Percentiles rank a stretch among this genome's conserved stretches.
These are phyloP conservation scores for Iris macrosiphon DNA, from an alignment of 106 monocot genomes.

Conservation along the genomic window DNA sequence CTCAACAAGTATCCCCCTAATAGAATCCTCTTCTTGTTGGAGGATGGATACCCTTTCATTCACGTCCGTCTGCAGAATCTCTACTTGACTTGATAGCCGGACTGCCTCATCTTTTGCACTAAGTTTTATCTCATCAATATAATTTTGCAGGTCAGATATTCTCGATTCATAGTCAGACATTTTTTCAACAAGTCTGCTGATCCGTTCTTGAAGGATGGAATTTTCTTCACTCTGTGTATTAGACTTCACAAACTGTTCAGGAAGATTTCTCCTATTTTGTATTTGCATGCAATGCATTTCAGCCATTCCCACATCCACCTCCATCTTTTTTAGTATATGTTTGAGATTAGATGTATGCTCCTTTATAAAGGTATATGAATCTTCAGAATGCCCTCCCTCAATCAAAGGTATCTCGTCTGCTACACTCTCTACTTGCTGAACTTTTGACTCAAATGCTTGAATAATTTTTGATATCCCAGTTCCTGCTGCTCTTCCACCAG, in stretches of 20 bases:
- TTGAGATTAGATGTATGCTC: conserved; percentile 30
- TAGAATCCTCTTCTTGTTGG: conserved; percentile 29
- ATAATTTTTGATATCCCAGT: conserved; percentile 74
- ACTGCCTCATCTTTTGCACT: conserved; percentile 26
- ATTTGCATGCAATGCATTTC: conserved; percentile 6
- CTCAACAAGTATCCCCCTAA: conserved; percentile 20
- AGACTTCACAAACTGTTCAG: conserved; percentile 21
- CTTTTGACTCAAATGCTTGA: conserved; percentile 73
- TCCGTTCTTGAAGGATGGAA: conserved; percentile 20
- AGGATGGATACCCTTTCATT: conserved; percentile 14
- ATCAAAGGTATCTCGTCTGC: conserved; percentile 13
- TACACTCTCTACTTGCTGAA: conserved; percentile 9
- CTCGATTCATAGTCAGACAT: conserved; percentile 19
- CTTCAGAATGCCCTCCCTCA: conserved; percentile 22
- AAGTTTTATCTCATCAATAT: conserved; percentile 29
- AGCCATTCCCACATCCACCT: conserved; percentile 23
- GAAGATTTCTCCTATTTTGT: neutral
- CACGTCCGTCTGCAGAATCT: conserved; percentile 50
- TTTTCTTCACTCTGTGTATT: conserved; percentile 22
- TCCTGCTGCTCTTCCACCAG: conserved; percentile 15
- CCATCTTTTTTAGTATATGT: conserved; percentile 27
- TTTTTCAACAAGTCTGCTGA: conserved; percentile 31
- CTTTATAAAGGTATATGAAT: conserved; percentile 28
- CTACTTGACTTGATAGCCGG: conserved; percentile 29
- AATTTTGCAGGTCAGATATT: conserved; percentile 33